Evolutionary conservation across 73 alveolate species (phyloP), one percentile per base, ranked within the genome.

Genomic region (Loxodes magnus): DNA sequence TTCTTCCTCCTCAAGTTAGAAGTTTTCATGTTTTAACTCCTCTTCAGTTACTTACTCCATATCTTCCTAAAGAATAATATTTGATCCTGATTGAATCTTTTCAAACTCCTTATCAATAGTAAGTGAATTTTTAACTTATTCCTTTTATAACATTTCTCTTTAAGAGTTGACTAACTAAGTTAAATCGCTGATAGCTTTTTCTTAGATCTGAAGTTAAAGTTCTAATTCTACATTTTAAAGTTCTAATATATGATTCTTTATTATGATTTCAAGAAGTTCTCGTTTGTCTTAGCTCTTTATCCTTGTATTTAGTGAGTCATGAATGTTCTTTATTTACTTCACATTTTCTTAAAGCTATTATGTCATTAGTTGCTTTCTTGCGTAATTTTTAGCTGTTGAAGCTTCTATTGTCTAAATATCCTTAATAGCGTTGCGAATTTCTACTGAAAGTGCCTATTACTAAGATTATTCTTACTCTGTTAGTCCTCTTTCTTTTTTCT

Each of bases 191-290:
- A 82, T 82, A 10, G 94, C 77, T 46, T 76, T 69, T 22, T 83
- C 80, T 57, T 82, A 60, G 3, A 82, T 69, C 54, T 74, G 49
- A 10, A 82, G 64, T 43, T 82, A 72, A 0, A 82, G 74, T 48
- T 77, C 68, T 12, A 82, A 59, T 50, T 82, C 77, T 12, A 82
- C 84, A 51, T 77, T 82, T 48, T 77, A 48, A 19, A 64, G 43
- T 56, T 82, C 90, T n/a, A 82, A 50, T 52, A 82, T 77, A 43
- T 71, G 78, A 41, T 64, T 71, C 42, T 82, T 82, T 3, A 82
- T 77, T 15, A 76, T 83, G 27, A 82, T 43, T 49, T 76, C 87
- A 22, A 82, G 50, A 46, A 67, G 64, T 41, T 82, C 89, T 50
- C 75, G 65, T 33, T 64, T 57, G 20, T 82, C 94, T 27, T 69